Base-by-base conservation (phyloP, 2,329 filamentous ascomycete genomes). In the Plectosphaerella cucumerina region DNA sequence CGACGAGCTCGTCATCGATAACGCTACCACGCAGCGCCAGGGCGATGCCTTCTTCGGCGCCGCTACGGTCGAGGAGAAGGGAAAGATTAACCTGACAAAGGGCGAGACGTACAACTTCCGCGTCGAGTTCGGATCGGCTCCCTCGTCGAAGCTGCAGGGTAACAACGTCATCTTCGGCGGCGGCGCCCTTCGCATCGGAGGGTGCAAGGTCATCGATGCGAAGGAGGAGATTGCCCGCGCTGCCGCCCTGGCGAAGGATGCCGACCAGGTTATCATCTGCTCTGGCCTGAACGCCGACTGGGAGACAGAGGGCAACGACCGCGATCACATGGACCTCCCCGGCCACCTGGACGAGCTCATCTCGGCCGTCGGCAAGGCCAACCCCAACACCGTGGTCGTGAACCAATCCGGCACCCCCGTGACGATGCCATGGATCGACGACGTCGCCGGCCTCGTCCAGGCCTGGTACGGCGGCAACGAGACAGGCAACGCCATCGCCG, bases 381-480 rank as follows among this genome's bases (percentile, higher is more conserved):
- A 92, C 64, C 74, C 84, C 6, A 85, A 84, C 51, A 86, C 86
- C 1, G 81, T 82, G 2, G 81, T 94, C 2, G 85, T 92, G 4
- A 82, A 89, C 64, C 88, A 92, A 60, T 89, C 86, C 0, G 89
- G 89, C 42, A 89, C 87, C 0, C 87, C 89, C 0, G 78, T 88
- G 33, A 75, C 78, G 48, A 85, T 90, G 84, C 85, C 86, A 2
- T 89, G 85, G 85, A 72, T 81, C 2, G 64, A 72, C 17, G 68
- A 75, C 31, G 78, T 81, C 3, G 67, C 69, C 8, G 81, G 83
- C 4, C 72, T 92, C 2, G 62, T 91, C 1, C 87, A 92, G 62
- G 88, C 87, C 11, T 93, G 89, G 88, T 93, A 91, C 61, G 87
- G 88, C 54, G 89, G 89, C 21, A 90, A 93, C 62, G 89, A 94